Conservation (phyloP, 805 yeast genomes). For the Tetrapisispora phaffii region DNA sequence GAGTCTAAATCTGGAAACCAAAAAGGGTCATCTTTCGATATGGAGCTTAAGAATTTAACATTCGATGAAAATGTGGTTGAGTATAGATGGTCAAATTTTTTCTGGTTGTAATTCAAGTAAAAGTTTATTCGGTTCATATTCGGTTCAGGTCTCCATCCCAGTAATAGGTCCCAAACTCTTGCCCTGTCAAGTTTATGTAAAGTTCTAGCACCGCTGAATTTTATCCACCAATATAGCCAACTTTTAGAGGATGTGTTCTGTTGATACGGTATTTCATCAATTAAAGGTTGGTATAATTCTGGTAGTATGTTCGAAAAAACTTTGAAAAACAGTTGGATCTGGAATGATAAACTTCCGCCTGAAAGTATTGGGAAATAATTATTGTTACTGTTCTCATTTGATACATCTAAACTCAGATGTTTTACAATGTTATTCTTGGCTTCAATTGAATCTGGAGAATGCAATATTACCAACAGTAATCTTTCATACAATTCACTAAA, state of each 20-base stretch:
- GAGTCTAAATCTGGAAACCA: constrained; percentile 31
- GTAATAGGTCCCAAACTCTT: constrained; percentile 75
- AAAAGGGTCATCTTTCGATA: constrained; percentile 24
- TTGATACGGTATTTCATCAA: constrained; percentile 68
- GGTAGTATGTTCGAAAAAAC: constrained; percentile 61
- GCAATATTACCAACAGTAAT: constrained; percentile 61
- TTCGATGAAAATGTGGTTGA: constrained; percentile 1
- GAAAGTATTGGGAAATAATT: constrained; percentile 27
- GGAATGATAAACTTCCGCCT: constrained; percentile 28
- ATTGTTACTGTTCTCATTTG: constrained; percentile 6
- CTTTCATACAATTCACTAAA: constrained; percentile 69
- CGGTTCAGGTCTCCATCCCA: constrained; percentile 60
- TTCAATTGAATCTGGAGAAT: constrained; percentile 46
- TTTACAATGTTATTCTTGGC: constrained; percentile 11
- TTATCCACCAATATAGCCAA: constrained; percentile 93
- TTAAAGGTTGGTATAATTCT: constrained; percentile 63
- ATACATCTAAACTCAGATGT: constrained; percentile 1
- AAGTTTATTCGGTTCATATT: constrained; percentile 23
- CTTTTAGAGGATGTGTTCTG: constrained; percentile 42
- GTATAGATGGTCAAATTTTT: constrained; percentile 25
- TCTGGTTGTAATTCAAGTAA: constrained; percentile 28
- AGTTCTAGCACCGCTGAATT: constrained; percentile 79
- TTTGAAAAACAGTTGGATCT: constrained; percentile 38
- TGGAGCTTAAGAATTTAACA: constrained; percentile 3
- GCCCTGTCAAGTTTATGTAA: constrained; percentile 77